Conservation (phyloP, 2,329 filamentous ascomycete genomes). For the Aspergillus neoniger region DNA sequence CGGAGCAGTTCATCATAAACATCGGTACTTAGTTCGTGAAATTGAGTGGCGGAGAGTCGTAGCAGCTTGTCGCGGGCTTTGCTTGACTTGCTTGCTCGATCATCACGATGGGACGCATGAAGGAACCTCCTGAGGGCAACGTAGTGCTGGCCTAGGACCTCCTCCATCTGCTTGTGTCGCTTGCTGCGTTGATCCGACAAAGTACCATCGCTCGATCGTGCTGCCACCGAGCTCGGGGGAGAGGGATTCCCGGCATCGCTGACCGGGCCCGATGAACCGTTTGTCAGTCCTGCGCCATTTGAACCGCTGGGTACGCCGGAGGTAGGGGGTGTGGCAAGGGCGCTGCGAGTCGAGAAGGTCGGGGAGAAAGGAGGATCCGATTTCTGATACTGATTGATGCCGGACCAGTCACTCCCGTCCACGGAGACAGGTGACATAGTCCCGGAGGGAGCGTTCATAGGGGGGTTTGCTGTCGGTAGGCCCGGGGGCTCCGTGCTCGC, state of each 20-base stretch:
- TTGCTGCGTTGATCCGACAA: constrained; percentile 65
- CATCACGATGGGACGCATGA: constrained; percentile 69
- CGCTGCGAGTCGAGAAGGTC: constrained; percentile 52
- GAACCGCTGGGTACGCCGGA: constrained; percentile 62
- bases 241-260: constrained; percentile 62
- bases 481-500: constrained; percentile 9
- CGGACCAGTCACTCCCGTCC: constrained; percentile 80
- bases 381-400: constrained; percentile 65
- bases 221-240: constrained; percentile 81
- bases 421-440: constrained; percentile 80
- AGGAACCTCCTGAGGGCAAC: constrained; percentile 75
- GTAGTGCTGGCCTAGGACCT: constrained; percentile 78
- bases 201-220: constrained; percentile 74
- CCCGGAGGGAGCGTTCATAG: constrained; percentile 73
- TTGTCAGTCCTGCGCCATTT: constrained; percentile 48
- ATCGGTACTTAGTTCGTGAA: constrained; percentile 96
- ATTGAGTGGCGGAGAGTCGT: constrained; percentile 85
- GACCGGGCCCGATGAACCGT: constrained; percentile 28
- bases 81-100: constrained; percentile 75
- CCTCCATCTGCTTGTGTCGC: constrained; percentile 62
- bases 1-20: constrained; percentile 93
- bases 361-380: constrained; percentile 44
- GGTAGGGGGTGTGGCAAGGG: constrained; percentile 68
- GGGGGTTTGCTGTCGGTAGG: constrained; percentile 22
- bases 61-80: constrained; percentile 93